These are phyloP conservation scores for Trichoderma hamatum DNA, from an alignment of 2,329 filamentous ascomycete genomes.

Conservation along the genomic window DNA sequence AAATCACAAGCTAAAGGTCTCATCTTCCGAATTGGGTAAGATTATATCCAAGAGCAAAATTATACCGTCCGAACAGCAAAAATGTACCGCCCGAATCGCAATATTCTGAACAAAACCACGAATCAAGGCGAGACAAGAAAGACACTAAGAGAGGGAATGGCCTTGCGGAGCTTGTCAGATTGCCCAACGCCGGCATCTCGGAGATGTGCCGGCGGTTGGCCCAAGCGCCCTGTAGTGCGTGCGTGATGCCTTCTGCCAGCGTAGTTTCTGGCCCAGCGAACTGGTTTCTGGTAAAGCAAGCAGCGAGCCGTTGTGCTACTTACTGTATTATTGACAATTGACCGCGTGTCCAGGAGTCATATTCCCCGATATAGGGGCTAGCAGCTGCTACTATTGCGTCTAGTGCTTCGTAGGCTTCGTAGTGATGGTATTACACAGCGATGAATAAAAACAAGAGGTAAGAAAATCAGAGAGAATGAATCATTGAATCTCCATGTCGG, in stretches of 20 bases:
- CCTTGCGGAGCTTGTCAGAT: slow-evolving; percentile 12
- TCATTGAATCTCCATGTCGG: not conserved
- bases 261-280: not conserved
- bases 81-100: no score
- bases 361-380: not conserved
- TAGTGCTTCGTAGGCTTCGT: not conserved
- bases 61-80: no score
- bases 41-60: no score
- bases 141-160: not conserved
- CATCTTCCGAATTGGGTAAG: no score
- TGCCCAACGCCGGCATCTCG: slow-evolving; percentile 25
- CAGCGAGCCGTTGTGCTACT: not conserved
- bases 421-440: not conserved
- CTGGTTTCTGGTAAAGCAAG: not conserved
- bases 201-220: slow-evolving; percentile 20
- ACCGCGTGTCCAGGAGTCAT: not conserved
- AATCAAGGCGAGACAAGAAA: not conserved
- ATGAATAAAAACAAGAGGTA: not conserved
- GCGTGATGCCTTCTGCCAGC: not conserved
- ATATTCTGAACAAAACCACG: not conserved
- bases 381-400: not conserved
- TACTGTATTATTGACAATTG: no score
- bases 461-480: not conserved
- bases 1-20: no score
- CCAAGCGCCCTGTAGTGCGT: slow-evolving; percentile 6